Evolutionary conservation across 257 asterid species (phyloP).

Genomic region (Ehretia macrophylla): DNA sequence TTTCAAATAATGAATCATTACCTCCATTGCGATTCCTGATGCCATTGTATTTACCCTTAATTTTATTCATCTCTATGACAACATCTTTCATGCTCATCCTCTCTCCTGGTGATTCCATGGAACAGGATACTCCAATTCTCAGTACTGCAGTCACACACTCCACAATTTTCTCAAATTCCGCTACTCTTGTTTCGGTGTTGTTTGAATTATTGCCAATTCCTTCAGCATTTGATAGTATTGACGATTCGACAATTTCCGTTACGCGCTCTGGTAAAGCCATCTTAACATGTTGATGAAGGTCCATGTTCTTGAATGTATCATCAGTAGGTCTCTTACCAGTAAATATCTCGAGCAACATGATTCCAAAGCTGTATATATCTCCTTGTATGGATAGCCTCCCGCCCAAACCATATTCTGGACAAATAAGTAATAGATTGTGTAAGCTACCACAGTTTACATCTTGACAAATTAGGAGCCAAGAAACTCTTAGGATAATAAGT

Average conservation of each 20-base stretch:
- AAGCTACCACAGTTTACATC: too few relatives aligned
- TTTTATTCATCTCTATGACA: neutral
- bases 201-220: neutral
- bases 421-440: neutral
- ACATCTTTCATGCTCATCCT: neutral
- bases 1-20: too few relatives aligned
- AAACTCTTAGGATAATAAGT: neutral
- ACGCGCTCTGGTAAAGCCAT: neutral
- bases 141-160: neutral
- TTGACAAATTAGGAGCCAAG: neutral
- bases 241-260: neutral
- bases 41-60: neutral
- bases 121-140: neutral
- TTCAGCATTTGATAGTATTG: neutral
- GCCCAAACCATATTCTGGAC: neutral
- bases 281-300: constrained; percentile 1
- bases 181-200: neutral
- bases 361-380: neutral
- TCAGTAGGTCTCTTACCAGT: constrained; percentile 8
- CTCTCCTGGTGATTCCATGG: neutral
- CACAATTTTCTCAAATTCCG: neutral
- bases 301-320: neutral
- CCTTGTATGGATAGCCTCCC: neutral
- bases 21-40: neutral
- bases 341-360: constrained; percentile 2